phyloP scores from a whole-genome alignment of 805 yeast species.

The Candida silvatica region DNA sequence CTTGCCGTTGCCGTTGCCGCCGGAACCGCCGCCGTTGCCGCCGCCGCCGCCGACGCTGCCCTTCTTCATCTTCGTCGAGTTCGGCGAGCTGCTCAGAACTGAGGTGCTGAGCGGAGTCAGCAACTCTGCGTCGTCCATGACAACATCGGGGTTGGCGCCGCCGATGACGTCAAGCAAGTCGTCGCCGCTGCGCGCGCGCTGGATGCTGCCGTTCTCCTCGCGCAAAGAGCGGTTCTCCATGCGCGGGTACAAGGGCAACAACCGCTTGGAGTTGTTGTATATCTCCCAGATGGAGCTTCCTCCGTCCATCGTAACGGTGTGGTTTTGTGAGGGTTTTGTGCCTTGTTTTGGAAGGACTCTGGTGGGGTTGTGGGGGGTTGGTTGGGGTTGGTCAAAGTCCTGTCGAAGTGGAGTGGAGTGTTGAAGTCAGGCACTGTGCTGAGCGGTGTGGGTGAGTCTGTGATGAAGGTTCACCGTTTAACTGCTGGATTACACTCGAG shows the following conservation, averaged over 20 bases:
- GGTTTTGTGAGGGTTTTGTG: not conserved
- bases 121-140: conserved; percentile 10
- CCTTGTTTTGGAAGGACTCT: no score
- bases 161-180: not conserved
- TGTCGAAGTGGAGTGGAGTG: not conserved
- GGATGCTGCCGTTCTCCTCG: conserved; percentile 20
- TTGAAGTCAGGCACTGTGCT: no score
- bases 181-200: conserved; percentile 5
- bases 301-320: conserved; percentile 12
- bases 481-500: no score
- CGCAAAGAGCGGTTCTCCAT: conserved; percentile 24
- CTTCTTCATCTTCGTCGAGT: conserved; percentile 3
- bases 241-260: conserved; percentile 25
- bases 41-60: not conserved
- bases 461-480: no score
- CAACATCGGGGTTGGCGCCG: conserved; percentile 8
- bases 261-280: conserved; percentile 23
- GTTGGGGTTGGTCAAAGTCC: not conserved
- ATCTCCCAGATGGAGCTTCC: conserved; percentile 28
- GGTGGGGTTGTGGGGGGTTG: not conserved
- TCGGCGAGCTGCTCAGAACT: conserved; percentile 5
- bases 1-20: conserved; percentile 1
- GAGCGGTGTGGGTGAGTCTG: no score
- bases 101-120: conserved; percentile 13
- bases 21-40: conserved; percentile 3